Conservation (phyloP, 2,329 filamentous ascomycete species). For the Alternaria gansuensis region DNA sequence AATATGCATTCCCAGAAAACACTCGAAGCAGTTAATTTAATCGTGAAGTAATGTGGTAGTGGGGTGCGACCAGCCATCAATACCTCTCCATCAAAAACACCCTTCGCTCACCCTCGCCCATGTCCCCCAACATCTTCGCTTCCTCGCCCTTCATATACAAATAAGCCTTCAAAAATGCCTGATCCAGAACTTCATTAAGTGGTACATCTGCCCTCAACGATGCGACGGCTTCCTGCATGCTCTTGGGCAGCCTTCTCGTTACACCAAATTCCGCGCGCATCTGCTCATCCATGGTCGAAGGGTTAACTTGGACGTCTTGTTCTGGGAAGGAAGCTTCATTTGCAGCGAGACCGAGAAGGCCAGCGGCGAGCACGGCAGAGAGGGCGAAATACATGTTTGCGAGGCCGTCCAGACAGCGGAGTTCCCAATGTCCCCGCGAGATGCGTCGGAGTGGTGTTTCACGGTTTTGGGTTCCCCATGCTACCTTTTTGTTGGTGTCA, state of each 20-base stretch:
- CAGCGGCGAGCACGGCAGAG: slow-evolving; percentile 68
- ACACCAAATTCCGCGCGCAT: slow-evolving; percentile 65
- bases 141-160: slow-evolving; percentile 68
- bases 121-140: slow-evolving; percentile 59
- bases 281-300: slow-evolving; percentile 34
- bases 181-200: slow-evolving; percentile 59
- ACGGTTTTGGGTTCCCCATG: slow-evolving; percentile 84
- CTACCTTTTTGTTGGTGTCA: slow-evolving; percentile 67
- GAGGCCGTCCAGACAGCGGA: slow-evolving; percentile 79
- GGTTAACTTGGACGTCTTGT: slow-evolving; percentile 63
- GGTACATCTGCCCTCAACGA: slow-evolving; percentile 61
- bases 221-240: slow-evolving; percentile 64
- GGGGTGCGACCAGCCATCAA: slow-evolving; percentile 41
- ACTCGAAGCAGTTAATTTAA: not conserved
- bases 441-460: slow-evolving; percentile 77
- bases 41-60: too few species aligned
- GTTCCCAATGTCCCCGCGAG: slow-evolving; percentile 74
- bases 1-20: not conserved
- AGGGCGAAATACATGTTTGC: slow-evolving; percentile 80
- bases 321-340: slow-evolving; percentile 56
- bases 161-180: slow-evolving; percentile 65
- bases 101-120: slow-evolving; percentile 60
- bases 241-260: slow-evolving; percentile 62
- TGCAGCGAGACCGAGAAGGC: slow-evolving; percentile 63
- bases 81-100: slow-evolving; percentile 74